Percentiles rank a stretch among this genome's conserved stretches.
Conservation (phyloP, 768 basidiomycete species). For the Rhizopogon vesiculosus region DNA sequence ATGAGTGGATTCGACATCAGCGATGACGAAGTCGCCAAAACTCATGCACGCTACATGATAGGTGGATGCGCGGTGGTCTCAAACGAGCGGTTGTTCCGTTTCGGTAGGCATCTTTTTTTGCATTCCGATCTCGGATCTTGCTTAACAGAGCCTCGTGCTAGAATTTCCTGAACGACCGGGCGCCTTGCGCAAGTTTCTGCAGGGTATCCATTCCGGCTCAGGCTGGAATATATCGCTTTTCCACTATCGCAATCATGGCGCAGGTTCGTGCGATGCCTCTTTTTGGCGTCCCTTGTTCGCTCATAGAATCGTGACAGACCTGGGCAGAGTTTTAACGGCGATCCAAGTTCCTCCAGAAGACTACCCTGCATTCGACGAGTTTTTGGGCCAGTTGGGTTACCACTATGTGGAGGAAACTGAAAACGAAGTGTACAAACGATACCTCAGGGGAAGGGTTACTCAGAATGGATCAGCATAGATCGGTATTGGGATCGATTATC, state of each 20-base stretch:
- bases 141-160: constrained; percentile 25
- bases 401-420: constrained; percentile 90
- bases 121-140: neutral
- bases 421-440: constrained; percentile 79
- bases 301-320: constrained; percentile 45
- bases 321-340: constrained; percentile 90
- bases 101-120: constrained; percentile 56
- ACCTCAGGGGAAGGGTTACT: constrained; percentile 35
- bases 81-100: constrained; percentile 87
- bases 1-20: constrained; percentile 90
- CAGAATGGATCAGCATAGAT: neutral
- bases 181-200: constrained; percentile 86
- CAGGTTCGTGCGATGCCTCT: constrained; percentile 50
- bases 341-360: constrained; percentile 83
- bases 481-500: no score
- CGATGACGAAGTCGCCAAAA: constrained; percentile 94
- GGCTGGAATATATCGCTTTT: constrained; percentile 96
- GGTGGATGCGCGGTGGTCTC: constrained; percentile 77
- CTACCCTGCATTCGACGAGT: constrained; percentile 62
- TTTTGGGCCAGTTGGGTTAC: constrained; percentile 78
- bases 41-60: constrained; percentile 91
- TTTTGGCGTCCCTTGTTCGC: neutral
- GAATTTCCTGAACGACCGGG: constrained; percentile 96
- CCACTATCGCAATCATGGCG: constrained; percentile 97
- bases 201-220: constrained; percentile 56